Conservation (phyloP, 306 rosid genomes). For the Sindora glabra region DNA sequence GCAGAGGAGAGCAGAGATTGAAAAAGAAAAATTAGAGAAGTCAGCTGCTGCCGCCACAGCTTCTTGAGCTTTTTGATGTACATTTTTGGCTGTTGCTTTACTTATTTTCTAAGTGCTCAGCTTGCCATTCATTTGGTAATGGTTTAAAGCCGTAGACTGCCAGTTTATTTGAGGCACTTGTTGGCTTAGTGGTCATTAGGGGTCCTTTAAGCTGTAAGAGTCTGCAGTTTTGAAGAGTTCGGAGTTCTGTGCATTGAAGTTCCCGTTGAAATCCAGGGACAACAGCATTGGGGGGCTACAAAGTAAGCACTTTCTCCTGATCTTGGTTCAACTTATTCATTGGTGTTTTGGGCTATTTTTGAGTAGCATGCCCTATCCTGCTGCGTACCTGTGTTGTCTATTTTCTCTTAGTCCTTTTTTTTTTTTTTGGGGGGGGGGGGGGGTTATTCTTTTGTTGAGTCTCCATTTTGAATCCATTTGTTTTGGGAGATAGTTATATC, state of each 20-base stretch:
- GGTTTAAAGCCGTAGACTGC: slow-evolving; percentile 33
- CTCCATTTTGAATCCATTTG: slow-evolving; percentile 9
- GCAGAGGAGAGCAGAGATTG: slow-evolving; percentile 76
- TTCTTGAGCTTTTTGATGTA: slow-evolving; percentile 30
- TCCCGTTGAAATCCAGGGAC: slow-evolving; percentile 8
- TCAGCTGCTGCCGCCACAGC: slow-evolving; percentile 50
- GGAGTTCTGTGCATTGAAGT: slow-evolving; percentile 29
- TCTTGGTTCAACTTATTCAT: slow-evolving; percentile 22
- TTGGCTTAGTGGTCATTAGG: slow-evolving; percentile 30
- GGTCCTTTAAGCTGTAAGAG: slow-evolving; percentile 20
- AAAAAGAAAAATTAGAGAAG: slow-evolving; percentile 80
- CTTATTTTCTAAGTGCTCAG: slow-evolving; percentile 17
- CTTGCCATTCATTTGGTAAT: slow-evolving; percentile 30
- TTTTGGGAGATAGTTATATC: slow-evolving; percentile 5
- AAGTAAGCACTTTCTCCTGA: slow-evolving; percentile 22
- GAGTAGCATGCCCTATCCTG: slow-evolving; percentile 12
- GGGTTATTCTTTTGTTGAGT: not conserved
- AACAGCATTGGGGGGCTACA: slow-evolving; percentile 22
- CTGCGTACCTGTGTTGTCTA: slow-evolving; percentile 3
- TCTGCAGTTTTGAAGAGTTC: slow-evolving; percentile 36
- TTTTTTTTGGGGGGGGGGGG: too few species aligned
- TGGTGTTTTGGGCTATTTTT: slow-evolving; percentile 16
- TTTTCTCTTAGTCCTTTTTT: not conserved
- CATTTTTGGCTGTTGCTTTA: slow-evolving; percentile 28
- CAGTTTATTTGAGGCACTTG: slow-evolving; percentile 35